Conservation (phyloP, 2,329 filamentous ascomycete genomes). For the Samsoniella hepiali region DNA sequence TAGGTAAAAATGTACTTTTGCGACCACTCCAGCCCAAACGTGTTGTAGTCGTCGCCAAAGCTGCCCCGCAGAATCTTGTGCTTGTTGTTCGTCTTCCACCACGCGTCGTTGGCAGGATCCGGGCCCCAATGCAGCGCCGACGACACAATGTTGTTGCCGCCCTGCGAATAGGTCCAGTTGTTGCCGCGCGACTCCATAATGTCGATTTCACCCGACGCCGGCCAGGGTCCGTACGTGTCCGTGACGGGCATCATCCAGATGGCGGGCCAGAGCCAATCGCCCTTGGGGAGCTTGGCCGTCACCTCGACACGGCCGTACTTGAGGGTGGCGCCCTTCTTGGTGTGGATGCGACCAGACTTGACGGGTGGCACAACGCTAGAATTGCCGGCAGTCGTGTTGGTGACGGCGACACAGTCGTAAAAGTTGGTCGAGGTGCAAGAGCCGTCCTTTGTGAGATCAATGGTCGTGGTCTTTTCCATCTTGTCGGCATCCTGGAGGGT, state of each 20-base stretch:
- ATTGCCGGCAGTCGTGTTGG: slow-evolving; percentile 69
- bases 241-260: slow-evolving; percentile 83
- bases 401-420: slow-evolving; percentile 62
- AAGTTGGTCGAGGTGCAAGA: slow-evolving; percentile 61
- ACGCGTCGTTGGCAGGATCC: slow-evolving; percentile 66
- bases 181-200: slow-evolving; percentile 79
- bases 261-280: slow-evolving; percentile 90
- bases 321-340: slow-evolving; percentile 65
- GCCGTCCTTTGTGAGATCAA: slow-evolving; percentile 64
- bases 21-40: slow-evolving; percentile 80
- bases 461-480: slow-evolving; percentile 62
- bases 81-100: slow-evolving; percentile 82
- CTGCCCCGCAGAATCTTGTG: slow-evolving; percentile 70
- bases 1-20: slow-evolving; percentile 88
- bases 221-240: slow-evolving; percentile 73
- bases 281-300: slow-evolving; percentile 68
- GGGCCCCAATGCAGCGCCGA: slow-evolving; percentile 84
- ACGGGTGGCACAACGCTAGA: slow-evolving; percentile 73
- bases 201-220: slow-evolving; percentile 78
- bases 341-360: slow-evolving; percentile 75
- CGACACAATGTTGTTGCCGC: slow-evolving; percentile 77
- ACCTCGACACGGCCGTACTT: slow-evolving; percentile 82
- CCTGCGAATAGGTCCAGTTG: slow-evolving; percentile 71
- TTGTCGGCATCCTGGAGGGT: slow-evolving; percentile 68
- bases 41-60: slow-evolving; percentile 67